Evolutionary conservation across 2,329 filamentous ascomycete genomes (phyloP).

Genomic region (Dothistroma septosporum): DNA sequence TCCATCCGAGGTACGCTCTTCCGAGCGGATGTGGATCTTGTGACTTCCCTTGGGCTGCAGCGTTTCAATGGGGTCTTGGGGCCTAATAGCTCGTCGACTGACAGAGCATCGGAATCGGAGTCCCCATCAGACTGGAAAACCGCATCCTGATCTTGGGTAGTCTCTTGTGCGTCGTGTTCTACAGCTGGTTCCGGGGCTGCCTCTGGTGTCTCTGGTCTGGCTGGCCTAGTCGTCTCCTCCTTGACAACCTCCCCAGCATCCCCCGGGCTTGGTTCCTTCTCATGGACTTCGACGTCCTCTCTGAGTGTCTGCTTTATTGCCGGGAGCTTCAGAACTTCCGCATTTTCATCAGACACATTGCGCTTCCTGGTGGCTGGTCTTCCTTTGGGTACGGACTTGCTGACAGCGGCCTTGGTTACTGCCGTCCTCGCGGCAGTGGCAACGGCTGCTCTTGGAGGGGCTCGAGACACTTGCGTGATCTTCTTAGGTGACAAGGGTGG

Average conservation of each 20-base stretch:
- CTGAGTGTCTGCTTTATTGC: conserved; percentile 9
- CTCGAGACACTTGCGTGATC: conserved; percentile 33
- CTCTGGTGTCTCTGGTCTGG: background rate
- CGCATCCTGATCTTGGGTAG: background rate
- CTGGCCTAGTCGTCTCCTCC: background rate
- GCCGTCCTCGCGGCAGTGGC: conserved; percentile 2
- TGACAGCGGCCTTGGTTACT: conserved; percentile 6
- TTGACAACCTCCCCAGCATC: background rate
- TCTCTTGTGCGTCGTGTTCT: conserved; percentile 7
- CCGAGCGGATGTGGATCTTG: conserved; percentile 19
- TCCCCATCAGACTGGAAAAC: conserved; percentile 9
- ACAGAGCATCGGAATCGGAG: conserved; percentile 15
- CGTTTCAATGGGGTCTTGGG: conserved; percentile 35
- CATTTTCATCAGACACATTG: conserved; percentile 33
- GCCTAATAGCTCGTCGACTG: conserved; percentile 33
- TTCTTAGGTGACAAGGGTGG: conserved; percentile 36
- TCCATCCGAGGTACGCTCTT: conserved; percentile 12
- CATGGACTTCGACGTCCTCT: conserved; percentile 4
- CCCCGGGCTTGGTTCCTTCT: background rate
- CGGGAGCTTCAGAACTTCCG: conserved; percentile 16
- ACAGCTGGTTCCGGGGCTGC: conserved; percentile 6
- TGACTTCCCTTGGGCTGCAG: conserved; percentile 18
- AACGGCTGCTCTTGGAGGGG: conserved; percentile 13
- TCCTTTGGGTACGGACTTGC: conserved; percentile 8
- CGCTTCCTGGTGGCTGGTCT: conserved; percentile 20